A percentile compares a stretch with the other conserved stretches of the same genome.
Conservation (phyloP, 345 rosid genomes). For the Geranium brycei region DNA sequence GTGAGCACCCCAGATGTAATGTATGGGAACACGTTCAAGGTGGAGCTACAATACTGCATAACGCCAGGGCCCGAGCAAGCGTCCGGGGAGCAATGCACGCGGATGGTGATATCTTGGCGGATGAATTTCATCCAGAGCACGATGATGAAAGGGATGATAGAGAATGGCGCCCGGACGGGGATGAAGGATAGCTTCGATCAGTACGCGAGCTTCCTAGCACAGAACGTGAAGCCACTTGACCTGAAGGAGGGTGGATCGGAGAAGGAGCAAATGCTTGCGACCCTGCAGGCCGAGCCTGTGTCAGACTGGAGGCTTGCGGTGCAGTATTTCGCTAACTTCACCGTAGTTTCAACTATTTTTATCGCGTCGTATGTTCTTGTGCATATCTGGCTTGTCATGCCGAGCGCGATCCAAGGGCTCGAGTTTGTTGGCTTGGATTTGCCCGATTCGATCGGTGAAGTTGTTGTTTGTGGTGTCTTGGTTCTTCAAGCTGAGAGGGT, state of each 20-base stretch:
- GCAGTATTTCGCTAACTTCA: constrained; percentile 75
- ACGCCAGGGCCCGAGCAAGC: constrained; percentile 67
- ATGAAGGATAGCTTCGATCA: constrained; percentile 69
- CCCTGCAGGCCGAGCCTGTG: constrained; percentile 68
- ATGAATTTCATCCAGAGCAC: constrained; percentile 81
- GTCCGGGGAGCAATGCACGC: constrained; percentile 63
- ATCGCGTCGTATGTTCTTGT: constrained; percentile 56
- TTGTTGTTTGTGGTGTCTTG: constrained; percentile 63
- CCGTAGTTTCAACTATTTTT: constrained; percentile 52
- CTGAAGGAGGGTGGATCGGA: constrained; percentile 59
- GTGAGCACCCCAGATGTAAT: constrained; percentile 85
- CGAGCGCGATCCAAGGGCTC: constrained; percentile 67
- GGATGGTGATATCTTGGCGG: constrained; percentile 72
- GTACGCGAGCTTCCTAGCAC: constrained; percentile 44
- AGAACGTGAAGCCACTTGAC: constrained; percentile 65
- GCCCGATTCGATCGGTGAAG: constrained; percentile 87
- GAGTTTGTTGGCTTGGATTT: constrained; percentile 89
- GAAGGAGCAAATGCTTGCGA: constrained; percentile 77
- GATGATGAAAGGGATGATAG: constrained; percentile 92
- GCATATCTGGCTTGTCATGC: constrained; percentile 54
- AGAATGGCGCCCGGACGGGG: constrained; percentile 79
- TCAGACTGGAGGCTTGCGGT: constrained; percentile 79
- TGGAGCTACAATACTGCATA: constrained; percentile 61
- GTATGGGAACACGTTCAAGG: constrained; percentile 63
- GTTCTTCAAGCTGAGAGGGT: constrained; percentile 75